A percentile compares a stretch with the other conserved stretches of the same genome.
These are phyloP conservation scores for Zygosaccharomyces rouxii DNA, from an alignment of 805 yeast species.

Conservation along the genomic window DNA sequence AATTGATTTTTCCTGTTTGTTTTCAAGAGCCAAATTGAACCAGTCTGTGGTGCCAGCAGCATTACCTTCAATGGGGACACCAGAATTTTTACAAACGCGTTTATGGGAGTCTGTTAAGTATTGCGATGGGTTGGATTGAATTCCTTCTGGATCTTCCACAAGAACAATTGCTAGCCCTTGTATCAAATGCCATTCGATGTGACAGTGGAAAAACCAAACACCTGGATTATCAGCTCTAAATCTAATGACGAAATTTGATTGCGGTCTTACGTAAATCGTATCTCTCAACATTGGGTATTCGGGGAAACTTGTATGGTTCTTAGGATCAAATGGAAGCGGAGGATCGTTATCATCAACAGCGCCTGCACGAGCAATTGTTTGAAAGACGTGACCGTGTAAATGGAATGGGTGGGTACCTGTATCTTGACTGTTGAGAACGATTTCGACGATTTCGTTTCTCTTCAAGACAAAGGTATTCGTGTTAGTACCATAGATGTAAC, in stretches of 20 bases:
- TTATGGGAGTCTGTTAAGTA: slow-evolving; percentile 57
- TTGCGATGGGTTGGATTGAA: slow-evolving; percentile 53
- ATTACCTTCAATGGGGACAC: slow-evolving; percentile 61
- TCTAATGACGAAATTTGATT: slow-evolving; percentile 79
- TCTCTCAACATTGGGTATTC: slow-evolving; percentile 83
- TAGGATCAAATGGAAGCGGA: slow-evolving; percentile 57
- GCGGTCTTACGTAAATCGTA: slow-evolving; percentile 70
- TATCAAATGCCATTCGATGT: slow-evolving; percentile 95
- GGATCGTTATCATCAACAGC: slow-evolving; percentile 50
- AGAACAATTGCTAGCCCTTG: slow-evolving; percentile 85
- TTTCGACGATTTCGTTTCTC: slow-evolving; percentile 57
- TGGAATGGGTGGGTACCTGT: slow-evolving; percentile 98
- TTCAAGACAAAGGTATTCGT: slow-evolving; percentile 69
- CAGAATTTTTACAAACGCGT: slow-evolving; percentile 54
- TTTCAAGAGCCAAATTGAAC: slow-evolving; percentile 69
- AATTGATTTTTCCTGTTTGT: slow-evolving; percentile 58
- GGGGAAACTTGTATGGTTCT: slow-evolving; percentile 51
- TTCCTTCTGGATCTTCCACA: slow-evolving; percentile 75
- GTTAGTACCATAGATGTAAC: slow-evolving; percentile 66
- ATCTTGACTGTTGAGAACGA: slow-evolving; percentile 80
- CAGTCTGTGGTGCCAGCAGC: slow-evolving; percentile 74
- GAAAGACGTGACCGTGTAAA: slow-evolving; percentile 86
- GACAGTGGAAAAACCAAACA: slow-evolving; percentile 98
- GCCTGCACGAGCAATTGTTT: slow-evolving; percentile 67
- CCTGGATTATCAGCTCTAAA: slow-evolving; percentile 95